Evolutionary conservation across 1,284 basidiomycete genomes (phyloP).

Genomic region (Apiotrichum montevideense): DNA sequence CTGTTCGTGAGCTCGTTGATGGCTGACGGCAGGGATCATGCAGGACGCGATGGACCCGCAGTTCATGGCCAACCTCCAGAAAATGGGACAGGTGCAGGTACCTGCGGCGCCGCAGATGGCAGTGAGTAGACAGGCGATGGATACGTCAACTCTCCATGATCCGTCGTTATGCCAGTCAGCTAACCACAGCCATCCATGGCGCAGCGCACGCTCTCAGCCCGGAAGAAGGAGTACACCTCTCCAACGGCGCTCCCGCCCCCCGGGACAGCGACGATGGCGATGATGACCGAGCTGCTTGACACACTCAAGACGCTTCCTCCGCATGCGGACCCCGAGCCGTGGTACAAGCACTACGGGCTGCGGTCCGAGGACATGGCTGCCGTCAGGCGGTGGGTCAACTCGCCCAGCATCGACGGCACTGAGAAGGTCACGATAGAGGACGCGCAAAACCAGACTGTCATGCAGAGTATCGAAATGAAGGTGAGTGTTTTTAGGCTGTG

Average conservation of each 20-base stretch:
- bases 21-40: conserved; percentile 54
- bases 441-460: conserved; percentile 41
- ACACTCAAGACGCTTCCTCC: conserved; percentile 56
- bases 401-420: conserved; percentile 59
- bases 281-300: conserved; percentile 60
- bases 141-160: no score
- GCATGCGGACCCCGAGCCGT: conserved; percentile 46
- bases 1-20: no score
- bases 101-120: conserved; percentile 53
- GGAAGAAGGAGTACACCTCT: conserved; percentile 47
- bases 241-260: conserved; percentile 39
- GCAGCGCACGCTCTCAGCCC: conserved; percentile 38
- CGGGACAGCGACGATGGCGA: conserved; percentile 56
- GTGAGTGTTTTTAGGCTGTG: conserved; percentile 27
- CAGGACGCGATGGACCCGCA: conserved; percentile 68
- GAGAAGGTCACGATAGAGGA: conserved; percentile 53
- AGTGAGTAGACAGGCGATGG: neutral
- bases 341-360: conserved; percentile 54
- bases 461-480: conserved; percentile 49
- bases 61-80: conserved; percentile 63
- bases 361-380: conserved; percentile 55
- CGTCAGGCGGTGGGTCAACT: conserved; percentile 61
- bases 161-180: neutral
- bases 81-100: conserved; percentile 65
- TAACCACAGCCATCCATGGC: conserved; percentile 30